These are phyloP conservation scores for Penicillium hordei DNA, from an alignment of 2,329 filamentous ascomycete genomes.

Conservation along the genomic window DNA sequence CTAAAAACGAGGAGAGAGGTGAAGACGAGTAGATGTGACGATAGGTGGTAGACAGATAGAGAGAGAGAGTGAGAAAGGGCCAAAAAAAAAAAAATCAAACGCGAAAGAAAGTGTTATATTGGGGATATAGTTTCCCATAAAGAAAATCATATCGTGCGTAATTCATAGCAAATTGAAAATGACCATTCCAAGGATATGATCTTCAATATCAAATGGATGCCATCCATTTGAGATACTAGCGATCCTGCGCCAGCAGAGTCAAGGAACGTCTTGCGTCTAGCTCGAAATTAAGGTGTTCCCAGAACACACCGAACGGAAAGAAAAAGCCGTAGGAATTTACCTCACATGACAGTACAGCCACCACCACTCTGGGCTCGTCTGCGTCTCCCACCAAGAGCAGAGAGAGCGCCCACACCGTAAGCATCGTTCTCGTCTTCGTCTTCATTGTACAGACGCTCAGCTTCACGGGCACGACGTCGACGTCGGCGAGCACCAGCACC, in stretches of 20 bases:
- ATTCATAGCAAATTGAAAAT: constrained; percentile 1
- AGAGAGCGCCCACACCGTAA: constrained; percentile 36
- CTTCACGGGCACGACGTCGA: constrained; percentile 75
- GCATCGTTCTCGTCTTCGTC: constrained; percentile 68
- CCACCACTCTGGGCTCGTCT: constrained; percentile 64
- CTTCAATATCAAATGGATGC: background rate
- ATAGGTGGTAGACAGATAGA: background rate
- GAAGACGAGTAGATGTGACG: background rate
- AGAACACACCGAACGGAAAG: background rate
- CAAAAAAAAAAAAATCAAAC: constrained; percentile 5
- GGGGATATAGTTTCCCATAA: background rate
- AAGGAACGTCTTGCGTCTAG: background rate
- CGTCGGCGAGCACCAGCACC: constrained; percentile 65
- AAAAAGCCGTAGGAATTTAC: background rate
- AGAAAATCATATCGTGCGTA: constrained; percentile 2
- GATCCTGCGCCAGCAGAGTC: constrained; percentile 19
- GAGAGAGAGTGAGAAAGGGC: background rate
- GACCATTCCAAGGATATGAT: background rate
- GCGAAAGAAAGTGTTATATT: background rate
- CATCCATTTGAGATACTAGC: constrained; percentile 1
- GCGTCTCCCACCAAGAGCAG: constrained; percentile 51
- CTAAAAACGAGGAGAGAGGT: background rate
- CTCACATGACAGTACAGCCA: constrained; percentile 65
- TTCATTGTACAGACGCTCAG: constrained; percentile 74
- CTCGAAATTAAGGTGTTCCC: background rate